Evolutionary conservation across 352 stramenopile genomes (phyloP).

Genomic region (Phytophthora vignae): DNA sequence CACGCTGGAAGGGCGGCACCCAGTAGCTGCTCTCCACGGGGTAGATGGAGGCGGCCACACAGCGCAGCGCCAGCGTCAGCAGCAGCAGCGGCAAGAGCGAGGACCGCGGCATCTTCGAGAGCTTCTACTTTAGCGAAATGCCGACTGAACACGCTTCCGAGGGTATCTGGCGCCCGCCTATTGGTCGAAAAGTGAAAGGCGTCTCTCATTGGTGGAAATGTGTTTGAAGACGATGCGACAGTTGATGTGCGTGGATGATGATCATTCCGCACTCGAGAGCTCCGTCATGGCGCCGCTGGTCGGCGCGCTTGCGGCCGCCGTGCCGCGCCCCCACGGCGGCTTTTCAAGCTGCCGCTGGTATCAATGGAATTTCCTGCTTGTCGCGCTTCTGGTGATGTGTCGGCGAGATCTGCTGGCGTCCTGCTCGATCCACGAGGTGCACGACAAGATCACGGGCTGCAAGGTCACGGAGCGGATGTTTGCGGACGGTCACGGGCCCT

Average conservation of each 20-base stretch:
- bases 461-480: constrained; percentile 87
- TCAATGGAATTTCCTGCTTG: constrained; percentile 19
- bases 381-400: constrained; percentile 40
- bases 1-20: constrained; percentile 84
- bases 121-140: constrained; percentile 21
- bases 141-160: constrained; percentile 6
- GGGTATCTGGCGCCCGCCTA: background rate
- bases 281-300: constrained; percentile 3
- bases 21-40: constrained; percentile 72
- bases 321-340: background rate
- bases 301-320: constrained; percentile 4
- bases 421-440: constrained; percentile 68
- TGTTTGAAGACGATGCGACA: constrained; percentile 45
- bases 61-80: constrained; percentile 17
- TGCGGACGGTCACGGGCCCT: constrained; percentile 64
- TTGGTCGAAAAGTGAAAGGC: background rate
- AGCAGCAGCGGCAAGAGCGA: constrained; percentile 20
- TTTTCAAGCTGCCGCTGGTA: constrained; percentile 4
- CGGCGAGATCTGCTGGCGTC: constrained; percentile 40
- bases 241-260: constrained; percentile 28
- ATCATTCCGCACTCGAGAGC: constrained; percentile 27
- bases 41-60: constrained; percentile 67
- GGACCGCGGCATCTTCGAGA: constrained; percentile 24
- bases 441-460: constrained; percentile 63
- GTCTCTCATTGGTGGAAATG: constrained; percentile 30